phyloP scores from a whole-genome alignment of 148 eudicot genomes.

The Arbutus unedo region DNA sequence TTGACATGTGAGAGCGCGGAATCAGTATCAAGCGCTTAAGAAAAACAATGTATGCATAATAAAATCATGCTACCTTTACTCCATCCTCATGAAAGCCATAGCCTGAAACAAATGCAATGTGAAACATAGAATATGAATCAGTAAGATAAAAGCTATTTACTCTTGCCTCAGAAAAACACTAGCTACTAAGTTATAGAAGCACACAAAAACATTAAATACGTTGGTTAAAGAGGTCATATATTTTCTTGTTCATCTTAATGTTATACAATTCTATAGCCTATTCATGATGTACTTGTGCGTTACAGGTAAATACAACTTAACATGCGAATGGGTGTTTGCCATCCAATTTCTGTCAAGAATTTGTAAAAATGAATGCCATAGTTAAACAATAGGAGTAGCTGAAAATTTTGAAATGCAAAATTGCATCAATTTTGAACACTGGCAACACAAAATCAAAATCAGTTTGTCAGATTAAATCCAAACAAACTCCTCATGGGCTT shows the following conservation, averaged over 20 bases:
- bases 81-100: constrained; percentile 97
- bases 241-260: background rate
- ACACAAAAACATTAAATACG: background rate
- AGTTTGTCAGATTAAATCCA: background rate
- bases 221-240: background rate
- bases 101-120: constrained; percentile 46
- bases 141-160: background rate
- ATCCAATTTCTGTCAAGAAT: background rate
- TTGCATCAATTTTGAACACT: background rate
- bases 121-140: background rate
- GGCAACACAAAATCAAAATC: background rate
- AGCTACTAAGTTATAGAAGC: background rate
- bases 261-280: background rate
- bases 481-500: background rate
- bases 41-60: background rate
- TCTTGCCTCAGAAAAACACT: background rate
- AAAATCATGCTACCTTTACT: constrained; percentile 56
- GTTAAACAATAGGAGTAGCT: background rate
- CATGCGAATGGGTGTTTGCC: background rate
- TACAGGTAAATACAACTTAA: background rate
- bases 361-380: background rate
- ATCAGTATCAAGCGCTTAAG: background rate
- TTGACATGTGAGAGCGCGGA: background rate
- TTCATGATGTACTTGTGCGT: background rate
- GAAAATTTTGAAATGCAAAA: background rate